Conservation (phyloP, 345 rosid genomes). For the Balakata baccata region DNA sequence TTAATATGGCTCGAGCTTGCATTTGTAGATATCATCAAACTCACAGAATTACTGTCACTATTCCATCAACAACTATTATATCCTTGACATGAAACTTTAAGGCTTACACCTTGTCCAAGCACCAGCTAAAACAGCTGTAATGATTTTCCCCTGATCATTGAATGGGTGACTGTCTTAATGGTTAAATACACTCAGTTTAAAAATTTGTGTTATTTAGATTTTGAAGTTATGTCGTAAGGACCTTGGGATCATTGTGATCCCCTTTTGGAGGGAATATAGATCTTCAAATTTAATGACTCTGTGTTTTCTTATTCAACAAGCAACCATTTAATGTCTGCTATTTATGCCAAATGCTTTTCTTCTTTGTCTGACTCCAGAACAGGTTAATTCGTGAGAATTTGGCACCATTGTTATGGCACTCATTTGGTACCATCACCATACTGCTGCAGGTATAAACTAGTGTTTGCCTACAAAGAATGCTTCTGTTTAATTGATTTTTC, state of each 20-base stretch:
- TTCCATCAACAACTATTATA: background rate
- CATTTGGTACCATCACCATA: constrained; percentile 35
- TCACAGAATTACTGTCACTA: background rate
- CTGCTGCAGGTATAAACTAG: constrained; percentile 40
- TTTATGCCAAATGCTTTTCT: background rate
- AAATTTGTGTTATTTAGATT: background rate
- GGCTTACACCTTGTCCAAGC: background rate
- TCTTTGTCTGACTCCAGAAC: constrained; percentile 27
- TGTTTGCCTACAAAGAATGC: constrained; percentile 2
- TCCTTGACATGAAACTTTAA: background rate
- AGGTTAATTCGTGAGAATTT: constrained; percentile 30
- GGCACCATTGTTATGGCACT: constrained; percentile 53
- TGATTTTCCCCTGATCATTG: background rate
- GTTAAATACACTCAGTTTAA: background rate
- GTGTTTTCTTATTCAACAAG: background rate
- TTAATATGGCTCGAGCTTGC: background rate
- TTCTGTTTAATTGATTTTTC: background rate
- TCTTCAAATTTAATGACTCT: background rate
- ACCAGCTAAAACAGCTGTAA: too few species aligned
- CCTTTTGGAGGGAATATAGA: background rate
- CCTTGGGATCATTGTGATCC: background rate
- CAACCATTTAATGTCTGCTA: background rate
- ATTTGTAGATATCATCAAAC: background rate
- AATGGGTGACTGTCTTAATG: background rate
- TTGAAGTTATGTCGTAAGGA: background rate